A percentile compares a stretch with the other conserved stretches of the same genome.
These are phyloP conservation scores for Babesia ovis DNA, from an alignment of 169 alveolate species.

Conservation along the genomic window DNA sequence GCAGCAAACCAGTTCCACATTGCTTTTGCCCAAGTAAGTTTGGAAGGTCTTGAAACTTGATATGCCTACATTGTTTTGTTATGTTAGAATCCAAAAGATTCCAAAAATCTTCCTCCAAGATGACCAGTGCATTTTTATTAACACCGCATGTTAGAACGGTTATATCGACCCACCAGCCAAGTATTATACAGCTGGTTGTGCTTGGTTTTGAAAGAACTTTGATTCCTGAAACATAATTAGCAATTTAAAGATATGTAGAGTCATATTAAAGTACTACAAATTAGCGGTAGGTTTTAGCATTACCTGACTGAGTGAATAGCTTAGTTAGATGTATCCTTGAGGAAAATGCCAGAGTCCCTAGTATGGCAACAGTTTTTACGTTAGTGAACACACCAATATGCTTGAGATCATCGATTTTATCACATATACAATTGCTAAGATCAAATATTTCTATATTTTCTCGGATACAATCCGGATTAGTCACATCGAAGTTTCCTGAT, in stretches of 20 bases:
- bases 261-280: background rate
- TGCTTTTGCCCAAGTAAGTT: background rate
- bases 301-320: slow-evolving; percentile 19
- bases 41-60: background rate
- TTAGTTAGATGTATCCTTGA: slow-evolving; percentile 7
- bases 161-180: slow-evolving; percentile 19
- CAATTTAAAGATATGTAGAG: background rate
- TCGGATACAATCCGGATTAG: background rate
- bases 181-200: slow-evolving; percentile 10
- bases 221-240: slow-evolving; percentile 1
- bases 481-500: background rate
- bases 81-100: background rate
- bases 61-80: background rate
- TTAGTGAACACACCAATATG: background rate
- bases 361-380: slow-evolving; percentile 11
- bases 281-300: background rate
- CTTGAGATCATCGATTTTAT: background rate
- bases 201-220: slow-evolving; percentile 9
- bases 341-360: slow-evolving; percentile 12
- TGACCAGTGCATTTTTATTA: background rate
- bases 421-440: slow-evolving; percentile 1
- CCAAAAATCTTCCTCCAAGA: slow-evolving; percentile 3
- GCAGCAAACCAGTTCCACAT: background rate
- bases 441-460: slow-evolving; percentile 1
- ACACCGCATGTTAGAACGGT: background rate